phyloP scores from a whole-genome alignment of 179 eudicot genomes.

The Actinidia chinensis region DNA sequence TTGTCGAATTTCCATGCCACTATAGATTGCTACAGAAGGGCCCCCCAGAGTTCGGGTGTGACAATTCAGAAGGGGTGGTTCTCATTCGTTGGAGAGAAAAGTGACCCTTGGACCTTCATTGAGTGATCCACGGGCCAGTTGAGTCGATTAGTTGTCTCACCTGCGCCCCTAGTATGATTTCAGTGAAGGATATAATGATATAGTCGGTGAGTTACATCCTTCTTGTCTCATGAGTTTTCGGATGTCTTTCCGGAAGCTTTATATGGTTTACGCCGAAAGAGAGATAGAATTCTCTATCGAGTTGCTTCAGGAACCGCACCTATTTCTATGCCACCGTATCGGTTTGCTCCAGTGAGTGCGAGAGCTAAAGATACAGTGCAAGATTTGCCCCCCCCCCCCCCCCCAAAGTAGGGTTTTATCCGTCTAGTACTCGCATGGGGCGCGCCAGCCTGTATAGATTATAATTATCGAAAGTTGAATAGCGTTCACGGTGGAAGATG shows the following conservation, averaged over 20 bases:
- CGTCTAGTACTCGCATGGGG: background rate
- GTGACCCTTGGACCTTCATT: no score
- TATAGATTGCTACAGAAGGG: background rate
- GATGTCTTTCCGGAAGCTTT: background rate
- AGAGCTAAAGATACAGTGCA: background rate
- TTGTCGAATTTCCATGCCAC: background rate
- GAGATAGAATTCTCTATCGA: constrained; percentile 3
- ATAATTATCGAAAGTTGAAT: background rate
- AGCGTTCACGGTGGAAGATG: background rate
- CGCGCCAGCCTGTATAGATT: constrained; percentile 4
- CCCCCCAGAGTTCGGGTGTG: no score
- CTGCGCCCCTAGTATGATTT: no score
- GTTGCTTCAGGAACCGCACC: background rate
- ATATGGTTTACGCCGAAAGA: background rate
- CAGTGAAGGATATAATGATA: no score
- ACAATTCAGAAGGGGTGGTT: background rate
- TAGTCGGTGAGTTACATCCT: background rate
- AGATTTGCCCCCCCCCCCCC: no score
- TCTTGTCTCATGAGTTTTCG: no score
- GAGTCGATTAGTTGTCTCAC: no score
- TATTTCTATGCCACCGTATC: background rate
- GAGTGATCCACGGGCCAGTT: no score
- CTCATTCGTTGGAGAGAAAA: background rate
- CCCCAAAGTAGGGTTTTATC: background rate
- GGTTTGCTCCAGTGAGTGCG: background rate